Evolutionary conservation across 2,329 filamentous ascomycete genomes (phyloP).

Genomic region (Ascochyta fabae): DNA sequence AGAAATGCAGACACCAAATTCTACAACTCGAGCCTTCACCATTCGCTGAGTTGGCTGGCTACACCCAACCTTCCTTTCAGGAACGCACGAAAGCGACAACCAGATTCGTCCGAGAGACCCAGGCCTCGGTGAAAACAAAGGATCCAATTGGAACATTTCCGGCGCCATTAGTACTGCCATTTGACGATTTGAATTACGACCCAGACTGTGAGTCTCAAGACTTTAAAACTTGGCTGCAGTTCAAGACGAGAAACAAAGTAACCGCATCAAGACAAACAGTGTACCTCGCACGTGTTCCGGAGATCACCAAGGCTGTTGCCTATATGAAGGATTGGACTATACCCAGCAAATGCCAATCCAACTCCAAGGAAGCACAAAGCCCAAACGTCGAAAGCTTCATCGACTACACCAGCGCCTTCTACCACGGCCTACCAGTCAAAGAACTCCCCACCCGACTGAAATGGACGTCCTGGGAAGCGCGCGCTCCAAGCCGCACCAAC

Average conservation of each 20-base stretch:
- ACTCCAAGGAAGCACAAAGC: background rate
- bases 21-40: constrained; percentile 37
- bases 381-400: constrained; percentile 42
- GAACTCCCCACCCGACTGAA: constrained; percentile 48
- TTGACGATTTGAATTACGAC: constrained; percentile 64
- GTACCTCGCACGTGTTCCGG: constrained; percentile 61
- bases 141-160: constrained; percentile 55
- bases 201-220: constrained; percentile 60
- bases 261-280: constrained; percentile 56
- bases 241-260: constrained; percentile 56
- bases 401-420: constrained; percentile 59
- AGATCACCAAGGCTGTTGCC: constrained; percentile 44
- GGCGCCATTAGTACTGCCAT: constrained; percentile 64
- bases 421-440: constrained; percentile 61
- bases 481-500: background rate
- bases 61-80: constrained; percentile 32
- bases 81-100: constrained; percentile 32
- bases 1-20: constrained; percentile 3
- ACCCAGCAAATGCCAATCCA: constrained; percentile 21
- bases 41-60: constrained; percentile 47
- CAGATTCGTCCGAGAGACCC: constrained; percentile 17
- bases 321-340: constrained; percentile 55
- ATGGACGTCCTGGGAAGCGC: constrained; percentile 59
- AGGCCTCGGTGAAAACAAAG: background rate
- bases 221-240: constrained; percentile 58